phyloP scores from a whole-genome alignment of 176 grass and related monocot species.

The Musa itinerans region DNA sequence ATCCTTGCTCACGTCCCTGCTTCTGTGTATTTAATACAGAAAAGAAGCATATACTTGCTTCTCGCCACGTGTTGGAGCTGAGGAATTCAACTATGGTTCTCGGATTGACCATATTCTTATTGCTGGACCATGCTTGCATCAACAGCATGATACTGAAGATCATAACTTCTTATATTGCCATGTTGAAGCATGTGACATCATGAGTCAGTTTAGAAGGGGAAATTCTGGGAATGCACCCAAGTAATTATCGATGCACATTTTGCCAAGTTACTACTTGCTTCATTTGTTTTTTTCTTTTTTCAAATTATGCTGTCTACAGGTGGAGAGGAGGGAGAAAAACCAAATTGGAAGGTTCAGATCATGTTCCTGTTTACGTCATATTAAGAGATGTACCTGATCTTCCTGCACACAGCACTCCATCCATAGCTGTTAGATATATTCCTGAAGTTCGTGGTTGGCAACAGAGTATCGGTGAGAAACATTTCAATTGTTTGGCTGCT shows the following conservation, averaged over 20 bases:
- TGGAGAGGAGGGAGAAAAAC: slow-evolving; percentile 88
- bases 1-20: slow-evolving; percentile 4
- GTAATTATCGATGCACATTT: slow-evolving; percentile 31
- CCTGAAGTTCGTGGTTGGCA: slow-evolving; percentile 83
- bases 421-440: slow-evolving; percentile 72
- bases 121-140: slow-evolving; percentile 67
- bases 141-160: slow-evolving; percentile 32
- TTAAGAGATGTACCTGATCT: slow-evolving; percentile 57
- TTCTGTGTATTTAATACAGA: slow-evolving; percentile 32
- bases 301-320: slow-evolving; percentile 46
- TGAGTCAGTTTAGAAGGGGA: slow-evolving; percentile 74
- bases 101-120: slow-evolving; percentile 86
- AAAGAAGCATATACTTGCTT: slow-evolving; percentile 80
- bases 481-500: background rate
- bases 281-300: slow-evolving; percentile 15
- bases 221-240: slow-evolving; percentile 53
- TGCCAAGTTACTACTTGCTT: background rate
- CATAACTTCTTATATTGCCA: slow-evolving; percentile 72
- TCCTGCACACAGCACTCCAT: slow-evolving; percentile 59
- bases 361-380: slow-evolving; percentile 82
- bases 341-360: slow-evolving; percentile 98
- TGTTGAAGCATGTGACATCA: slow-evolving; percentile 86
- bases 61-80: slow-evolving; percentile 69
- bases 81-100: slow-evolving; percentile 95
- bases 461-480: slow-evolving; percentile 61